These are phyloP conservation scores for Tuber indicum DNA, from an alignment of 495 filamentous ascomycete genomes.

Conservation along the genomic window DNA sequence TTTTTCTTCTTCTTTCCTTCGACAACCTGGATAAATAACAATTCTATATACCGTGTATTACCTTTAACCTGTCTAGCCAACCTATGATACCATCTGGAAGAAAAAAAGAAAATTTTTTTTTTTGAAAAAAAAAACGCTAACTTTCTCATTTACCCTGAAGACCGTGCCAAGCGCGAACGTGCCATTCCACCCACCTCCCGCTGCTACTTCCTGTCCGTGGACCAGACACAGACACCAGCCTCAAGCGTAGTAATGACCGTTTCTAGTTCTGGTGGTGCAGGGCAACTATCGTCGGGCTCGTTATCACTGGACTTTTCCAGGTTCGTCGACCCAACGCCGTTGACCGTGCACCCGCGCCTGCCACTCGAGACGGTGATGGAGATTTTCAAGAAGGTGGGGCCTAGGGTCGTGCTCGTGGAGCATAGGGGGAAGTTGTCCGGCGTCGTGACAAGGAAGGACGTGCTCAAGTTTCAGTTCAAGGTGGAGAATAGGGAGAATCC, in stretches of 20 bases:
- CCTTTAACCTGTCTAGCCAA: neutral
- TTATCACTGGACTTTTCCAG: conserved; percentile 72
- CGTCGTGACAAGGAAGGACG: conserved; percentile 93
- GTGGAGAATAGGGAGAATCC: conserved; percentile 83
- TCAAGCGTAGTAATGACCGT: conserved; percentile 45
- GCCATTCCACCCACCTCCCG: conserved; percentile 57
- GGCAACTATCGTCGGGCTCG: conserved; percentile 44
- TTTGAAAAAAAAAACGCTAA: neutral
- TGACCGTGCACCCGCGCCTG: conserved; percentile 84
- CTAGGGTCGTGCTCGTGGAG: conserved; percentile 87
- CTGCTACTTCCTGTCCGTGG: conserved; percentile 72
- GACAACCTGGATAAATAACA: neutral
- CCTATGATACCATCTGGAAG: neutral
- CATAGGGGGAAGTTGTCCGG: conserved; percentile 75
- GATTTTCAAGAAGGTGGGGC: conserved; percentile 96
- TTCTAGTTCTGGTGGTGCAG: conserved; percentile 33
- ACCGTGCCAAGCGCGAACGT: conserved; percentile 71
- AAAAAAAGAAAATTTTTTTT: neutral
- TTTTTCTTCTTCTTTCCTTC: conserved; percentile 11
- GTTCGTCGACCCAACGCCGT: conserved; percentile 83
- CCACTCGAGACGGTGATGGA: conserved; percentile 98
- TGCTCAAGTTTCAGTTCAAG: conserved; percentile 95
- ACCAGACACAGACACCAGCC: conserved; percentile 41
- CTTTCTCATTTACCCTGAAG: conserved; percentile 5
- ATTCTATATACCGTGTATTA: neutral